Evolutionary conservation across 2,329 filamentous ascomycete species (phyloP).

Genomic region (Dothideomycetes sp.): DNA sequence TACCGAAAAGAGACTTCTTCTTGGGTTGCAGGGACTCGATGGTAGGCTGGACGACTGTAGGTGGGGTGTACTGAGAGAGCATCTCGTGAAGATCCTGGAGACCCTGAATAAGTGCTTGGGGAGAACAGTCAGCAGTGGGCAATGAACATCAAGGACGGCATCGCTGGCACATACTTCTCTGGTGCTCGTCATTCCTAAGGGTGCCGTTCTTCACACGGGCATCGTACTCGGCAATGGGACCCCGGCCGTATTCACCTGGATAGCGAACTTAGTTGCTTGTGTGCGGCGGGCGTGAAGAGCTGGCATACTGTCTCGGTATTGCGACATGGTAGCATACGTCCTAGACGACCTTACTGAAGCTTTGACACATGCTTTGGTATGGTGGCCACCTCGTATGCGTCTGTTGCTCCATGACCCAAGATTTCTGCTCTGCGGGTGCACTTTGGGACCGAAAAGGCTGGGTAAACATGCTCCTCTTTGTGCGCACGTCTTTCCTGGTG

Average conservation of each 20-base stretch:
- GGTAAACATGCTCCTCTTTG: too few species aligned
- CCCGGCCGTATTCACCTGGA: constrained; percentile 32
- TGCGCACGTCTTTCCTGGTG: too few species aligned
- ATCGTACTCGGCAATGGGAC: constrained; percentile 79
- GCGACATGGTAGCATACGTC: constrained; percentile 16
- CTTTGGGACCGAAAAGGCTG: too few species aligned
- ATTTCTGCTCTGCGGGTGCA: neutral
- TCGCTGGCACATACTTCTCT: constrained; percentile 53
- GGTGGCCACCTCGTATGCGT: neutral
- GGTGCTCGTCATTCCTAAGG: constrained; percentile 79
- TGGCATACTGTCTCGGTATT: constrained; percentile 15
- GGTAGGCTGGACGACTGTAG: constrained; percentile 63
- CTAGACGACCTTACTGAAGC: neutral
- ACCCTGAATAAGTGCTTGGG: constrained; percentile 78
- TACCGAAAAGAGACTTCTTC: constrained; percentile 44
- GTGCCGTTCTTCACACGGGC: constrained; percentile 61
- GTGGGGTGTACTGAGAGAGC: constrained; percentile 61
- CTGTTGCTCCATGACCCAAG: constrained; percentile 7
- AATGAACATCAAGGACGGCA: neutral
- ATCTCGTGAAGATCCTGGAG: constrained; percentile 84
- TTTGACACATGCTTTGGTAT: neutral
- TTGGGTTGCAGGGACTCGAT: constrained; percentile 54
- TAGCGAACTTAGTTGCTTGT: constrained; percentile 4
- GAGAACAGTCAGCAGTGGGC: constrained; percentile 9
- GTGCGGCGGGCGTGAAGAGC: neutral